These are phyloP conservation scores for Spatholobus suberectus DNA, from an alignment of 306 rosid genomes.

Conservation along the genomic window DNA sequence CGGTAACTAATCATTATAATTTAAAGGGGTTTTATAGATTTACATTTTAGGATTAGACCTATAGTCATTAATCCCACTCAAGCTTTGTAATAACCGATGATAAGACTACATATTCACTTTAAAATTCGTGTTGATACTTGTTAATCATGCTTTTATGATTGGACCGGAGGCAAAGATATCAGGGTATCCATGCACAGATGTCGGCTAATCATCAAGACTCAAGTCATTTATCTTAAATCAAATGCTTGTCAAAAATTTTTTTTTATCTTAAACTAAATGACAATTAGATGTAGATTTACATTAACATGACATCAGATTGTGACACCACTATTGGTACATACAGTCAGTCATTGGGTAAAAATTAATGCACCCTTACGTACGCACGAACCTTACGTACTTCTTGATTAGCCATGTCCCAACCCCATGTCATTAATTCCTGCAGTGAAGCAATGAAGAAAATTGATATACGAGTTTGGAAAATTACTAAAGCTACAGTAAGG, in stretches of 20 bases:
- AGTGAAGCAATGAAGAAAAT: conserved; percentile 4
- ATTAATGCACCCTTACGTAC: background rate
- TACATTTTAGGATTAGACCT: background rate
- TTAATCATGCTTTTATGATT: conserved; percentile 13
- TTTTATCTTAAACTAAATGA: too few species aligned
- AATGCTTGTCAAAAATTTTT: too few species aligned
- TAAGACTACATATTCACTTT: background rate
- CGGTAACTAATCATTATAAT: background rate
- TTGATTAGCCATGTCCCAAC: background rate
- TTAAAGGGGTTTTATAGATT: background rate
- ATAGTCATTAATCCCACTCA: background rate
- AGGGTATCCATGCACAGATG: conserved; percentile 36
- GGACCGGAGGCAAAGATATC: background rate
- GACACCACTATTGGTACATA: conserved; percentile 5
- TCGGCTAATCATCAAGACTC: conserved; percentile 39
- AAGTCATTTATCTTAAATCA: background rate
- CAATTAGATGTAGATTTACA: background rate
- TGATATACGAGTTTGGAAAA: background rate
- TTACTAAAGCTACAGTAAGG: background rate
- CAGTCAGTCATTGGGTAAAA: background rate
- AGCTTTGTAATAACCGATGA: background rate
- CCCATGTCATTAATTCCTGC: background rate
- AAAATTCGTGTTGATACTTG: background rate
- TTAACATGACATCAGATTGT: conserved; percentile 16
- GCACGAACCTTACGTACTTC: conserved; percentile 2